A percentile compares a stretch with the other conserved stretches of the same genome.
Evolutionary conservation across 306 rosid genomes (phyloP).

Genomic region (Coriaria nepalensis): DNA sequence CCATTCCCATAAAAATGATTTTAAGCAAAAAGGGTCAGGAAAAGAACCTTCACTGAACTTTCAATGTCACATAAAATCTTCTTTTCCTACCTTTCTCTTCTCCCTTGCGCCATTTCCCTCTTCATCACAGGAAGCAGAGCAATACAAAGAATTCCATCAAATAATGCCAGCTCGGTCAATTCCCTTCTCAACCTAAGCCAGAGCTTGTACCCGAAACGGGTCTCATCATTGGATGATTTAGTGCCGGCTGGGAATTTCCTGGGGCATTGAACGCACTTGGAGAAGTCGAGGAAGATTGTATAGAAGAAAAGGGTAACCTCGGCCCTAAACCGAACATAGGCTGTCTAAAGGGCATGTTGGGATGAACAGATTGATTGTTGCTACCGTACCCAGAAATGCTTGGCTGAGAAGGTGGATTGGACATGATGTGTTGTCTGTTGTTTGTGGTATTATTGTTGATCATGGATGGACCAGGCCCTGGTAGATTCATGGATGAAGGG

Average conservation of each 20-base stretch:
- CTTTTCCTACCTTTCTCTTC: constrained; percentile 2
- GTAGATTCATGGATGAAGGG: constrained; percentile 30
- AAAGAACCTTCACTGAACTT: too few relatives aligned
- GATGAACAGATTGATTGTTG: constrained; percentile 60
- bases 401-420: constrained; percentile 76
- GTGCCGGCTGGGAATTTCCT: constrained; percentile 45
- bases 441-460: constrained; percentile 46
- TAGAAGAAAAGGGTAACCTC: constrained; percentile 67
- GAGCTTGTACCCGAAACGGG: constrained; percentile 84
- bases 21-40: too few relatives aligned
- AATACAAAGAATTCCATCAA: constrained; percentile 26
- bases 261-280: constrained; percentile 61
- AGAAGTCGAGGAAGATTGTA: constrained; percentile 51
- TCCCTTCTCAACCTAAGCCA: constrained; percentile 60
- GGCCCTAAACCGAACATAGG: constrained; percentile 77
- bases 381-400: constrained; percentile 57
- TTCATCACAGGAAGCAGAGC: constrained; percentile 16
- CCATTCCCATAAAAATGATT: too few relatives aligned
- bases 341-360: constrained; percentile 76
- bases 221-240: constrained; percentile 72
- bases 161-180: constrained; percentile 21
- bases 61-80: too few relatives aligned
- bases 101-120: constrained; percentile 29
- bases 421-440: constrained; percentile 62
- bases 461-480: constrained; percentile 61